A percentile compares a stretch with the other conserved stretches of the same genome.
Conservation (phyloP, 1,139 yeast species). For the Pichia sp. region DNA sequence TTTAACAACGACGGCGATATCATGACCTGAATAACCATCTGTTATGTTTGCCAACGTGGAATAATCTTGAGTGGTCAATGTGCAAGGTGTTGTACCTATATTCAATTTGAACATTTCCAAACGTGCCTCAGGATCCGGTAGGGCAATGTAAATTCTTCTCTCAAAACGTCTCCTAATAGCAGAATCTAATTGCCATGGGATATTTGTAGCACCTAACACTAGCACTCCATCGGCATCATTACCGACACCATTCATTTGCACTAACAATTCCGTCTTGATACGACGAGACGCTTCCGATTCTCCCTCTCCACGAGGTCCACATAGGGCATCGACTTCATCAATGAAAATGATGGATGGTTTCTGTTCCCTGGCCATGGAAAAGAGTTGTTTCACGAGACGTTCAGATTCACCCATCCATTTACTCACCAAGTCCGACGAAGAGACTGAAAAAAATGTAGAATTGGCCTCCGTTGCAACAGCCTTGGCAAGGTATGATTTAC, state of each 20-base stretch:
- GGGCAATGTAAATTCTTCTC: constrained; percentile 86
- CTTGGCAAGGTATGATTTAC: constrained; percentile 92
- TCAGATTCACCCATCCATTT: constrained; percentile 99
- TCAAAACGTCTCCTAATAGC: constrained; percentile 97
- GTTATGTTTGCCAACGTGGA: constrained; percentile 85
- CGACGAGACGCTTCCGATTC: constrained; percentile 96
- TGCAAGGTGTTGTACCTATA: constrained; percentile 86
- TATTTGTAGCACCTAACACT: constrained; percentile 95
- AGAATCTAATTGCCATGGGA: constrained; percentile 98
- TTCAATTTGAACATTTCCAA: constrained; percentile 90
- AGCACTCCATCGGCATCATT: constrained; percentile 89
- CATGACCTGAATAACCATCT: constrained; percentile 97
- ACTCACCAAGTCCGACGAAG: constrained; percentile 89
- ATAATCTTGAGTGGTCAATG: constrained; percentile 65
- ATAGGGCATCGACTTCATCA: constrained; percentile 96
- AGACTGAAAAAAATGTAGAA: constrained; percentile 90
- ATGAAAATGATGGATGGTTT: constrained; percentile 94
- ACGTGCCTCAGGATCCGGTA: constrained; percentile 90
- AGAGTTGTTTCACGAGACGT: constrained; percentile 87
- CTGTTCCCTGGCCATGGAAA: constrained; percentile 92
- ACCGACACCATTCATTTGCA: constrained; percentile 99
- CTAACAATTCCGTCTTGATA: constrained; percentile 91
- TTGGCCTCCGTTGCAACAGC: constrained; percentile 99
- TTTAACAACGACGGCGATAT: constrained; percentile 91
- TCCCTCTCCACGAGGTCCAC: constrained; percentile 98